Conservation (phyloP, 2,329 filamentous ascomycete species). For the Fusarium praegraminearum region DNA sequence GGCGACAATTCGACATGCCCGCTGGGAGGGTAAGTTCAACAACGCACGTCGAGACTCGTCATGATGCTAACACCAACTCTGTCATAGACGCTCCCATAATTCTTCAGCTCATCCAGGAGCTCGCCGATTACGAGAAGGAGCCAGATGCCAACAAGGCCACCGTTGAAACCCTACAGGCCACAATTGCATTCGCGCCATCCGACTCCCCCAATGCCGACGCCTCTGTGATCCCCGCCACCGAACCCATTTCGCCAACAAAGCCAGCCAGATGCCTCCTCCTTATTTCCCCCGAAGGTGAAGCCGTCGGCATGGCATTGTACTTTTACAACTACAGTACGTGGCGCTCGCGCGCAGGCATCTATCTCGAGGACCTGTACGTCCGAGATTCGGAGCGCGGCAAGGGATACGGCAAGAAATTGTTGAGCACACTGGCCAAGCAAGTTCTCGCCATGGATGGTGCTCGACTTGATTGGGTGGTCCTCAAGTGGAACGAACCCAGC, state of each 20-base stretch:
- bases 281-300: constrained; percentile 60
- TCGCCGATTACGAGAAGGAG: constrained; percentile 89
- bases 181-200: constrained; percentile 80
- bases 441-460: constrained; percentile 77
- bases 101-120: constrained; percentile 82
- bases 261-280: constrained; percentile 83
- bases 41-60: constrained; percentile 1
- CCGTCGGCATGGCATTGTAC: constrained; percentile 85
- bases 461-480: constrained; percentile 88
- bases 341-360: constrained; percentile 87
- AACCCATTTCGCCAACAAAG: constrained; percentile 65
- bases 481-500: constrained; percentile 93
- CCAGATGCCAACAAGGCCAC: constrained; percentile 82
- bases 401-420: constrained; percentile 82
- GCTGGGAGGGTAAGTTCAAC: constrained; percentile 40
- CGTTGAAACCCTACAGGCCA: constrained; percentile 75
- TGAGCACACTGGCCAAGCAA: constrained; percentile 83
- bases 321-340: constrained; percentile 98
- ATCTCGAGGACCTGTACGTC: constrained; percentile 94
- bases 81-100: constrained; percentile 82
- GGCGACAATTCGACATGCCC: constrained; percentile 46
- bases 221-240: constrained; percentile 57
- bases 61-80: constrained; percentile 28
- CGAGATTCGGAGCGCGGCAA: constrained; percentile 74
- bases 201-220: constrained; percentile 58